Evolutionary conservation across 2,329 filamentous ascomycete genomes (phyloP), one percentile per base, ranked within the genome.

Genomic region (Thielaviopsis musarum): DNA sequence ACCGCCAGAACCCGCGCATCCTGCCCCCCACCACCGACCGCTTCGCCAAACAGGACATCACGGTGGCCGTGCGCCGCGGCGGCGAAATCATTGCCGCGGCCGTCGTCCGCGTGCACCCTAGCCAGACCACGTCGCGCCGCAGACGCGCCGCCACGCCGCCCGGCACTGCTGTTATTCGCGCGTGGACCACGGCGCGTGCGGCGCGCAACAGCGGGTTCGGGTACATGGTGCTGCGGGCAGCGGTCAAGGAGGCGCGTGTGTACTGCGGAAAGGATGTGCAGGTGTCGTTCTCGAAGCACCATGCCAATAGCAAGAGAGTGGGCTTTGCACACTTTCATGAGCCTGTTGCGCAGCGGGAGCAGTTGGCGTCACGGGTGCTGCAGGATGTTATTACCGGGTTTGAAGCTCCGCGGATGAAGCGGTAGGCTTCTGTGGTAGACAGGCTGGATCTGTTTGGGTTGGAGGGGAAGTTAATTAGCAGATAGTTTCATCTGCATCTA

Each of bases 191-290:
- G 1, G 77, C 77, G 67, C 71, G 83, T 56, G 75, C 77, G 64
- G 89, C 88, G 69, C 78, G 90, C 26, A 75, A 80, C 34, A 80
- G 81, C 63, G 88, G 89, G 0, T 75, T 94, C 24, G 90, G 89
- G 2, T 77, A 74, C 49, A 84, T 83, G 34, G 71, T 95, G 66
- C 74, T 95, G 54, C 79, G 85, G 64, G 85, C 87, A 65, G 88
- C 86, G 1, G 82, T 91, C 2, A 76, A 77, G 60, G 69, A 85
- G 59, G 84, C 85, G 62, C 79, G 79, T 65, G 82, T 83, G 69
- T 80, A 78, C 66, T 85, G 85, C 61, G 87, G 87, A 51, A 79
- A 79, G 61, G 82, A 81, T 38, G 81, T 80, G 2, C 76, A 82
- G 61, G 74, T 91, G 57, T 81, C 83, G 2, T 94, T 95, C 69